phyloP scores from a whole-genome alignment of 345 rosid genomes.

The Citrus trifoliata region DNA sequence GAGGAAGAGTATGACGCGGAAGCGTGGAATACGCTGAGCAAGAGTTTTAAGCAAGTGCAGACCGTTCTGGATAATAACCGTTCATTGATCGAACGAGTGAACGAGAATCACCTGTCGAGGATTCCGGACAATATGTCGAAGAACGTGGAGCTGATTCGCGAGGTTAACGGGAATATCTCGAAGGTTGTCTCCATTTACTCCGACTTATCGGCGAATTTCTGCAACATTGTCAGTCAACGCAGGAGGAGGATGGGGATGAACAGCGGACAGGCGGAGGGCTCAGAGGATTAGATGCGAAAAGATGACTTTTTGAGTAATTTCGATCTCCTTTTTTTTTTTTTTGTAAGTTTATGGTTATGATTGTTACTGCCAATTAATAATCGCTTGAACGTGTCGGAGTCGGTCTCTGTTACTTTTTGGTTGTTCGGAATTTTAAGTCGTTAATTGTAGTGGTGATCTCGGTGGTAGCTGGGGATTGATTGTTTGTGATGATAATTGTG shows the following conservation, averaged over 20 bases:
- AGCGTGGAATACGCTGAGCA: slow-evolving; percentile 36
- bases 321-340: background rate
- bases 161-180: slow-evolving; percentile 38
- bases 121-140: slow-evolving; percentile 32
- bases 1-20: slow-evolving; percentile 26
- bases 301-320: background rate
- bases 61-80: slow-evolving; percentile 33
- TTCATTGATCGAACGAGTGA: slow-evolving; percentile 29
- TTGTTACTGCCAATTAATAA: too few relatives aligned
- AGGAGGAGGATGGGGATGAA: background rate
- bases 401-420: background rate
- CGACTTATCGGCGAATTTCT: slow-evolving; percentile 28
- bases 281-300: background rate
- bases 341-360: too few relatives aligned
- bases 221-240: slow-evolving; percentile 24
- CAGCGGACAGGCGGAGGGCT: background rate
- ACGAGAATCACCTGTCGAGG: slow-evolving; percentile 34
- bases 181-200: slow-evolving; percentile 32
- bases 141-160: slow-evolving; percentile 27
- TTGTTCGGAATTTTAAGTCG: background rate
- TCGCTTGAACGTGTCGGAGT: background rate
- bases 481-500: background rate
- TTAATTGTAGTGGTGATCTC: background rate
- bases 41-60: slow-evolving; percentile 32
- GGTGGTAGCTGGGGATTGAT: background rate